phyloP scores from a whole-genome alignment of 768 basidiomycete species.

The Psilocybe azurescens region DNA sequence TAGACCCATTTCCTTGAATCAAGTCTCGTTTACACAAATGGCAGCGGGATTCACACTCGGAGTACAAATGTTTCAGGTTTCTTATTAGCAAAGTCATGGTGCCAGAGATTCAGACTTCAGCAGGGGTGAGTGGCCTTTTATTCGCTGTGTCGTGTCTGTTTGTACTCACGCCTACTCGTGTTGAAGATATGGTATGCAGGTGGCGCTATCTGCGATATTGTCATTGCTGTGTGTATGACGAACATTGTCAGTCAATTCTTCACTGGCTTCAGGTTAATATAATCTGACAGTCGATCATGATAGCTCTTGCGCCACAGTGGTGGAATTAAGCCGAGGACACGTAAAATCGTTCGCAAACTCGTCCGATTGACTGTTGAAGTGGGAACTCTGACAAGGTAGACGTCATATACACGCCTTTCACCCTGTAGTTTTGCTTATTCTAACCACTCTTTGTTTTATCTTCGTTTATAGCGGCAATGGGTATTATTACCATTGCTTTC shows the following conservation, averaged over 20 bases:
- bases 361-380: conserved; percentile 14
- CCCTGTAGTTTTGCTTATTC: background rate
- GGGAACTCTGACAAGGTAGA: conserved; percentile 10
- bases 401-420: background rate
- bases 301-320: background rate
- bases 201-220: conserved; percentile 5
- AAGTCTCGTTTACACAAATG: conserved; percentile 1
- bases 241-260: conserved; percentile 4
- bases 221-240: conserved; percentile 16
- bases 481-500: conserved; percentile 1
- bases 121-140: background rate
- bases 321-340: background rate
- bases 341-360: conserved; percentile 3
- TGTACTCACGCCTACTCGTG: background rate
- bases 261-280: background rate
- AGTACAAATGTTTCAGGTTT: conserved; percentile 1
- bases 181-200: conserved; percentile 9
- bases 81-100: conserved; percentile 4
- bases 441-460: background rate
- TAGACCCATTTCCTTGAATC: background rate
- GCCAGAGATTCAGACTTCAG: background rate
- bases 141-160: background rate
- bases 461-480: background rate
- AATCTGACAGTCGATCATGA: background rate
- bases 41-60: background rate